These are phyloP conservation scores for Colletotrichum falcatum DNA, from an alignment of 2,329 filamentous ascomycete species.

Conservation along the genomic window DNA sequence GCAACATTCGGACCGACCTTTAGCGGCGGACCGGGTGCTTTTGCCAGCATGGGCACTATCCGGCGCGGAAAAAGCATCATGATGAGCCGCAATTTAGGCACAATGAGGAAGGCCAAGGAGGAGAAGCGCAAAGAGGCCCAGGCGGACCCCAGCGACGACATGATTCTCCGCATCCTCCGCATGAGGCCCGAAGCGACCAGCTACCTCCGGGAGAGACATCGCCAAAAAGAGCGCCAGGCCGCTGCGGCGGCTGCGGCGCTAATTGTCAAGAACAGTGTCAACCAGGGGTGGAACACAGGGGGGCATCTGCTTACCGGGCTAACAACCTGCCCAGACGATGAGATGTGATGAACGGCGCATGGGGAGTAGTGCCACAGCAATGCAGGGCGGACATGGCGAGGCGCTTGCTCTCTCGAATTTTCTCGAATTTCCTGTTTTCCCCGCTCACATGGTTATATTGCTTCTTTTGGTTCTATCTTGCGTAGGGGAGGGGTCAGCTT, in stretches of 20 bases:
- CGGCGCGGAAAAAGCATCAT: conserved; percentile 84
- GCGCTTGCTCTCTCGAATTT: conserved; percentile 15
- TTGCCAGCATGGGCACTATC: conserved; percentile 77
- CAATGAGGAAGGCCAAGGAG: conserved; percentile 95
- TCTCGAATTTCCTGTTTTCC: conserved; percentile 2
- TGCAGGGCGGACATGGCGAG: conserved; percentile 15
- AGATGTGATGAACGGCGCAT: conserved; percentile 38
- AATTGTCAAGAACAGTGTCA: conserved; percentile 92
- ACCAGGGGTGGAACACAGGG: conserved; percentile 64
- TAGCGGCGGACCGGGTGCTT: conserved; percentile 61
- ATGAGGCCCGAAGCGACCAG: conserved; percentile 92
- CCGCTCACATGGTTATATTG: neutral
- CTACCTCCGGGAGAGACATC: conserved; percentile 90
- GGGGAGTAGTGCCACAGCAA: neutral
- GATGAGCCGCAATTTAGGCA: conserved; percentile 93
- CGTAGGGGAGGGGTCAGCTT: neutral
- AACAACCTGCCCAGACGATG: conserved; percentile 62
- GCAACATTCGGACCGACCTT: conserved; percentile 63
- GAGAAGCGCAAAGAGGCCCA: conserved; percentile 96
- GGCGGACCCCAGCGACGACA: conserved; percentile 96
- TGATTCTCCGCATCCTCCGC: conserved; percentile 93
- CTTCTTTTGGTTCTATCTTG: conserved; percentile 18
- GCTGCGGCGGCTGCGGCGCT: conserved; percentile 91
- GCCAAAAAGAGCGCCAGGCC: conserved; percentile 93
- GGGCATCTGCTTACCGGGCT: conserved; percentile 57